Base-by-base conservation (phyloP, 73 alveolate species). In the Paramecium bursaria region DNA sequence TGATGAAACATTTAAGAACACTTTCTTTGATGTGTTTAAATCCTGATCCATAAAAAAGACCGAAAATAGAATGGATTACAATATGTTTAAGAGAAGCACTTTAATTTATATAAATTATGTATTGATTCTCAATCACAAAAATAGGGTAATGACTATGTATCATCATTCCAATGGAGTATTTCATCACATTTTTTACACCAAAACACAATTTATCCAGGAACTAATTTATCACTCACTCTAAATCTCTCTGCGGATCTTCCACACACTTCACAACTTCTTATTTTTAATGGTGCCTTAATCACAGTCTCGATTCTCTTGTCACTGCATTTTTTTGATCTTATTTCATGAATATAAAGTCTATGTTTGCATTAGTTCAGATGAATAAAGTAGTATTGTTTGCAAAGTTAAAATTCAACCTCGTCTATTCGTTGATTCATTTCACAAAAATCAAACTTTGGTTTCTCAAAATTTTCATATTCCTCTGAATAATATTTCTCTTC, bases 241-340 rank as follows among this genome's bases (percentile, higher is more conserved):
- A 67, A 67, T 67, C 33, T 39, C 44, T 67, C 11, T 9, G 82
- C 82, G 0, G 82, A 67, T 19, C 82, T 31, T 67, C 82, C 82
- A 67, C 82, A 67, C 17, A 53, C 82, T 17, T 67, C 82, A 4
- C 82, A 67, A 21, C 60, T 42, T 35, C 55, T 2, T 2, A 67
- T 67, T 42, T 67, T 67, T 3, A 33, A 25, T 14, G 82, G 82
- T 21, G 82, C 82, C 29, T 67, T 67, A 67, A 10, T 39, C 5
- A 67, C 35, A 4, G 82, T 67, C 9, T 50, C 33, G 76, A 27
- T 29, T 57, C 17, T 30, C 14, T 26, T 44, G 26, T 57, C 76
- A 57, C 31, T 25, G 13, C 31, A 26, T 25, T 48, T 57, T 11
- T 29, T 29, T 26, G 76, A 57, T 13, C 76, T 48, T 26, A 57